phyloP scores from a whole-genome alignment of 495 filamentous ascomycete genomes.

The Hypoxylon rickii region DNA sequence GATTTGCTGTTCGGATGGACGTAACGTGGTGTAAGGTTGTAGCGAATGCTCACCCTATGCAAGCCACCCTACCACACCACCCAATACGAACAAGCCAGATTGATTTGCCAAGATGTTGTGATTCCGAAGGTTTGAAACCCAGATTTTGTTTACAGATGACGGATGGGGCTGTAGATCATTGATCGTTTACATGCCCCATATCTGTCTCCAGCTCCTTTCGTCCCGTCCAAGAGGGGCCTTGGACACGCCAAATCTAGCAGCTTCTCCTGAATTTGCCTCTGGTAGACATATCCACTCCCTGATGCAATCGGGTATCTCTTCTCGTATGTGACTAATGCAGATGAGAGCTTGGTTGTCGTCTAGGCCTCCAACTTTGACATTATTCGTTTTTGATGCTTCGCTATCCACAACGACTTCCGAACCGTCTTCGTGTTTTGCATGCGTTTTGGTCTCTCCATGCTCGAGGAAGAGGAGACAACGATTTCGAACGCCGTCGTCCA shows the following conservation, averaged over 20 bases:
- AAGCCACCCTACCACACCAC: no score
- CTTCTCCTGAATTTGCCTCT: conserved; percentile 57
- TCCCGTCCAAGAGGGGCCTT: conserved; percentile 59
- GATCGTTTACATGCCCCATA: conserved; percentile 58
- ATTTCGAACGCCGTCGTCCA: conserved; percentile 80
- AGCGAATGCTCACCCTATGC: no score
- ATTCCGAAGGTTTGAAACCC: no score
- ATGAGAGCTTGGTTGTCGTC: conserved; percentile 75
- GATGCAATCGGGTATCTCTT: conserved; percentile 83
- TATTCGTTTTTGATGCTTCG: conserved; percentile 42
- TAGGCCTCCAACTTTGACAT: conserved; percentile 57
- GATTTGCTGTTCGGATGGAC: not conserved
- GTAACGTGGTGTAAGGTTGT: no score
- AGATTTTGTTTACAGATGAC: not conserved
- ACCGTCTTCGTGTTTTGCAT: conserved; percentile 29
- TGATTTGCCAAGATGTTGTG: no score
- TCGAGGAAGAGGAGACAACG: conserved; percentile 81
- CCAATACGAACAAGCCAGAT: no score
- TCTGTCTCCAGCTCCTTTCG: conserved; percentile 59
- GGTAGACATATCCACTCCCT: conserved; percentile 82
- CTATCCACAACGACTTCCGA: conserved; percentile 45
- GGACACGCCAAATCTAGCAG: conserved; percentile 62
- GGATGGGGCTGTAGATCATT: not conserved
- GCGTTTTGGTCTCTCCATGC: conserved; percentile 55
- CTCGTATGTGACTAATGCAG: conserved; percentile 84